Conservation (phyloP, 1,284 basidiomycete species). For the Rhizopogon hawkerae region DNA sequence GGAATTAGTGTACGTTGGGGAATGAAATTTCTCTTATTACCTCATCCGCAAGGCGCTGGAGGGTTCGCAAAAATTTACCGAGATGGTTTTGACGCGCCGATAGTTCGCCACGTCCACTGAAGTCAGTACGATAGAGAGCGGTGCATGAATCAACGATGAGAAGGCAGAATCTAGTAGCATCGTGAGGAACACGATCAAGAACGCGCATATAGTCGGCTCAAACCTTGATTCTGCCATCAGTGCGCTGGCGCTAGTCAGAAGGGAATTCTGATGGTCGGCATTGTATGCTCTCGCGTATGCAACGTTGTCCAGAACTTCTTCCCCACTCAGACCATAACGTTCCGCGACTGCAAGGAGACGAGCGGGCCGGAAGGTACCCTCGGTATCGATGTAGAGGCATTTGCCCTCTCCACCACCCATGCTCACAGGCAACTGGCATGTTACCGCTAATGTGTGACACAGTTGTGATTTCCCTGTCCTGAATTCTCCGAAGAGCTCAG, state of each 20-base stretch:
- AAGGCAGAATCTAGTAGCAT: conserved; percentile 75
- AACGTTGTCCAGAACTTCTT: conserved; percentile 97
- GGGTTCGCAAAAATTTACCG: conserved; percentile 91
- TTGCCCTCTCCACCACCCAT: conserved; percentile 99
- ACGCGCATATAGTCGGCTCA: conserved; percentile 15
- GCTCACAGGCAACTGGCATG: conserved; percentile 92
- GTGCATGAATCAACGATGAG: conserved; percentile 97
- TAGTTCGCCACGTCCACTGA: conserved; percentile 90
- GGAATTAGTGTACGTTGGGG: conserved; percentile 10
- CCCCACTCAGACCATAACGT: conserved; percentile 90
- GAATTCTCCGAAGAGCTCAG: conserved; percentile 98
- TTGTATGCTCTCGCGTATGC: conserved; percentile 99
- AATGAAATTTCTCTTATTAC: conserved; percentile 33
- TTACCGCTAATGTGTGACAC: conserved; percentile 96
- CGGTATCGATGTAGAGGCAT: conserved; percentile 98
- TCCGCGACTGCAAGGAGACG: conserved; percentile 93
- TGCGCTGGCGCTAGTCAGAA: conserved; percentile 88
- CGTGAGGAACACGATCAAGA: conserved; percentile 7
- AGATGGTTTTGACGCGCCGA: conserved; percentile 94
- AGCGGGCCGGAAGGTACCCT: conserved; percentile 97
- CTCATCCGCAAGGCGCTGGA: conserved; percentile 94
- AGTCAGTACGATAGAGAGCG: conserved; percentile 93
- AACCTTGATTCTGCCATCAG: conserved; percentile 97
- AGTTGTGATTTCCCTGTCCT: conserved; percentile 98
- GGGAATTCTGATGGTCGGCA: conserved; percentile 91